Percentiles rank a stretch among this genome's conserved stretches.
phyloP scores from a whole-genome alignment of 805 yeast genomes.

The Pichia phayaonensis region DNA sequence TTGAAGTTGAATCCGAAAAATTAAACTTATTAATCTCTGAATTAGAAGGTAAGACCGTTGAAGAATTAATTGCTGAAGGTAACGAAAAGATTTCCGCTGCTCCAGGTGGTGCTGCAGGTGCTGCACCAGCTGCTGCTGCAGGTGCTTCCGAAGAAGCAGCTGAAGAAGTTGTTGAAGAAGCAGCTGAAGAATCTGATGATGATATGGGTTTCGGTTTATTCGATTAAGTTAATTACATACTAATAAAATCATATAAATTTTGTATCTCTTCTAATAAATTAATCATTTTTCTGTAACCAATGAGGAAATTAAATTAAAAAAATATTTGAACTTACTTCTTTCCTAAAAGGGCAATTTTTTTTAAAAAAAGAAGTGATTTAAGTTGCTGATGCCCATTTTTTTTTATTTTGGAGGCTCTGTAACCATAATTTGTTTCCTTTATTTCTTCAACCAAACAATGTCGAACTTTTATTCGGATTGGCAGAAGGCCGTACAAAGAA shows the following conservation, averaged over 20 bases:
- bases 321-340: neutral
- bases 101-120: slow-evolving; percentile 69
- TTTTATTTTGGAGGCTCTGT: neutral
- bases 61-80: slow-evolving; percentile 75
- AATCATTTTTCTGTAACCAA: slow-evolving; percentile 3
- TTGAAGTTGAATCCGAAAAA: slow-evolving; percentile 75
- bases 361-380: neutral
- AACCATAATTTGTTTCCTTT: neutral
- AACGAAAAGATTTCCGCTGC: slow-evolving; percentile 72
- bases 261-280: slow-evolving; percentile 9
- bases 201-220: slow-evolving; percentile 86
- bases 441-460: neutral
- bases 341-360: neutral
- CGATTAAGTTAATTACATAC: slow-evolving; percentile 55
- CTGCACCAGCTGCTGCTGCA: slow-evolving; percentile 47
- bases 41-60: slow-evolving; percentile 69
- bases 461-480: slow-evolving; percentile 4
- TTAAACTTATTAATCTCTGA: slow-evolving; percentile 63
- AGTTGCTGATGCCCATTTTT: neutral
- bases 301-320: too few relatives aligned
- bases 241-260: neutral
- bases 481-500: slow-evolving; percentile 8
- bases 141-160: slow-evolving; percentile 52
- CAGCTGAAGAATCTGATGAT: slow-evolving; percentile 48
- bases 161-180: slow-evolving; percentile 46